Conservation (phyloP, 2,329 filamentous ascomycete species). For the Colletotrichum scovillei region DNA sequence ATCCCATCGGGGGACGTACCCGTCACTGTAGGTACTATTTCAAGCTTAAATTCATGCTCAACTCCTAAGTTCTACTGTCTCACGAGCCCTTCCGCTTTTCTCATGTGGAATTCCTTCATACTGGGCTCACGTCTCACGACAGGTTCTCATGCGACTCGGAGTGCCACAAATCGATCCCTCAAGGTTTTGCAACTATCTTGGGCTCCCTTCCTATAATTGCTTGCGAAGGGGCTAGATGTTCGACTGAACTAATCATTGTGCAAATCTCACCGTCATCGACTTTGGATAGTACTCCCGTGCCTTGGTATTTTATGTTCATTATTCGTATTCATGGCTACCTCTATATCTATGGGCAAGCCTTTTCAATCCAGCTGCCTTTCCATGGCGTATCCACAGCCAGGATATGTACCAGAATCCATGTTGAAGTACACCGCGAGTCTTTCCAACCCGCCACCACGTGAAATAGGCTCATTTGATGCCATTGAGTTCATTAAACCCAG, state of each 20-base stretch:
- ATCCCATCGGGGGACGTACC: too few relatives aligned
- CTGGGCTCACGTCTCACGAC: neutral
- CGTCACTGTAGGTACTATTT: neutral
- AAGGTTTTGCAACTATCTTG: neutral
- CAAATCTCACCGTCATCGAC: too few relatives aligned
- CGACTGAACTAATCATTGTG: too few relatives aligned
- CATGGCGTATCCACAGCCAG: neutral
- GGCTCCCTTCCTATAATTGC: neutral
- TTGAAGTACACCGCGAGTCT: neutral
- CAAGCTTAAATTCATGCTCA: conserved; percentile 11
- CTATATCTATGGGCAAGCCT: too few relatives aligned
- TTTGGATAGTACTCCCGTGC: too few relatives aligned
- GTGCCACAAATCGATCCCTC: too few relatives aligned
- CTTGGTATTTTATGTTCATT: neutral
- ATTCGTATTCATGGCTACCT: neutral
- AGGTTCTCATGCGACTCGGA: neutral
- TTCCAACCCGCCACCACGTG: neutral
- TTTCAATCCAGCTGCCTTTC: neutral
- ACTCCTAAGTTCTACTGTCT: neutral
- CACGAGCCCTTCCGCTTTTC: neutral
- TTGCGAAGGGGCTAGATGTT: too few relatives aligned
- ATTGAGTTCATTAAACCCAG: conserved; percentile 65
- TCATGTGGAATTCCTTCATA: neutral
- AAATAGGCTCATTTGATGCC: neutral
- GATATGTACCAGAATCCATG: neutral